phyloP scores from a whole-genome alignment of 768 basidiomycete species.

The Xerocomellus dryophilus region DNA sequence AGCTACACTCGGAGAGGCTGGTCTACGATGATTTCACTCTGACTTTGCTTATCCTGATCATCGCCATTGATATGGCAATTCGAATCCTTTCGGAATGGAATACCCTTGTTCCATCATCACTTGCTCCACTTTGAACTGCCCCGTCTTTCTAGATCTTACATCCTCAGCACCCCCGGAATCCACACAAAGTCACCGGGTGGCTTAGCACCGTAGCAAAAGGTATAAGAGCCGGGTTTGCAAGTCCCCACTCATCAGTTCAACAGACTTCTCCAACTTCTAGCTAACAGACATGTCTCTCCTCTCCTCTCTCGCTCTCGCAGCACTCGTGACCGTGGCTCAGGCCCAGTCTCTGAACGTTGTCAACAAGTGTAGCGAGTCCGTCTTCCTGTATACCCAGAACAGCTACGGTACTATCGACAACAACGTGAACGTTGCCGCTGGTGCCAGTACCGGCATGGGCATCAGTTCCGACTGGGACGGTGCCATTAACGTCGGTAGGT shows the following conservation, averaged over 20 bases:
- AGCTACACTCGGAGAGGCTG: neutral
- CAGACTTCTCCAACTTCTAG: neutral
- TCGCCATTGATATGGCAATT: neutral
- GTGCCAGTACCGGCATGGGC: constrained; percentile 25
- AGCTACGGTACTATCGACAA: constrained; percentile 29
- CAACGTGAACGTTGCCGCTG: constrained; percentile 25
- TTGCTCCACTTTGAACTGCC: neutral
- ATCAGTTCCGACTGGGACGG: constrained; percentile 34
- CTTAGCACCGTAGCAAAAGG: neutral
- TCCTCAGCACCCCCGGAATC: neutral
- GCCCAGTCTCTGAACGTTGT: constrained; percentile 31
- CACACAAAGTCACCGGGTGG: neutral
- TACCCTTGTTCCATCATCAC: neutral
- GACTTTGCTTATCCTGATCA: neutral
- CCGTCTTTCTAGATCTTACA: neutral
- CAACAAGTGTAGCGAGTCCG: constrained; percentile 26
- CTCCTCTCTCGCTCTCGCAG: constrained; percentile 20
- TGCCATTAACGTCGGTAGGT: constrained; percentile 30
- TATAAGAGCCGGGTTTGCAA: constrained; percentile 12
- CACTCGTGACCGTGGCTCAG: constrained; percentile 16
- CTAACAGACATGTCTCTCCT: constrained; percentile 19
- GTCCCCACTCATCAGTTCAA: neutral
- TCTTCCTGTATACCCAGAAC: constrained; percentile 31
- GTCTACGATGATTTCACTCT: neutral
- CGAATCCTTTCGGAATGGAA: neutral